Evolutionary conservation across 169 alveolate genomes (phyloP), one percentile per base, ranked within the genome.

Genomic region (Cryptosporidium meleagridis): DNA sequence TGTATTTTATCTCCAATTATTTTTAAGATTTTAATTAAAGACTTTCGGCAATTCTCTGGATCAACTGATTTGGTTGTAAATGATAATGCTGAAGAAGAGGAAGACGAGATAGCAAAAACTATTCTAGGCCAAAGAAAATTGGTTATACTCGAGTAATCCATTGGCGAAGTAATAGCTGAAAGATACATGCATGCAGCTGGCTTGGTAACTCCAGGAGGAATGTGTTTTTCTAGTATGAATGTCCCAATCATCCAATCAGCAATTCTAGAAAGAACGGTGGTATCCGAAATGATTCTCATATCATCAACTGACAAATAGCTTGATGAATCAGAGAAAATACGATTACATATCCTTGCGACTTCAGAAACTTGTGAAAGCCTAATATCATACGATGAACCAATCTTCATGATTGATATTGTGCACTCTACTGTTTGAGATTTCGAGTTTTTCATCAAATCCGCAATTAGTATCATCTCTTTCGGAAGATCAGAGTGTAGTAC

Each of bases 241-340:
- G 89, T 80, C 12, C 89, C 89, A 5, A 80, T 48, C 59, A 80
- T 35, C 89, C 89, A 80, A 80, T 80, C 89, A 16, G 89, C 72
- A 48, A 80, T 80, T 44, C 89, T 80, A 26, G 89, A 59, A 16
- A 80, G 68, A n/a, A 80, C 39, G 14, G 75, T 41, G 14, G 89
- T 80, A 44, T 80, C 89, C 7, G 89, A 62, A 67, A 80, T 80
- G 29, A 59, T 45, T 39, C 75, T 80, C 75, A 80, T 44, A 18
- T 80, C 80, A 80, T 80, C 75, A n/a, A 58, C 72, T 31, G 89
- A 80, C 59, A 80, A 80, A 62, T 45, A 61, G 23, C 80, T 44
- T 37, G 67, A 29, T 39, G 73, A 65, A 44, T 80, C 89, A 1
- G 73, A 62, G 5, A 80, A 23, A 14, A 80, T 80, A 18, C 75